These are phyloP conservation scores for Zygosaccharomyces rouxii DNA, from an alignment of 805 yeast genomes.

Conservation along the genomic window DNA sequence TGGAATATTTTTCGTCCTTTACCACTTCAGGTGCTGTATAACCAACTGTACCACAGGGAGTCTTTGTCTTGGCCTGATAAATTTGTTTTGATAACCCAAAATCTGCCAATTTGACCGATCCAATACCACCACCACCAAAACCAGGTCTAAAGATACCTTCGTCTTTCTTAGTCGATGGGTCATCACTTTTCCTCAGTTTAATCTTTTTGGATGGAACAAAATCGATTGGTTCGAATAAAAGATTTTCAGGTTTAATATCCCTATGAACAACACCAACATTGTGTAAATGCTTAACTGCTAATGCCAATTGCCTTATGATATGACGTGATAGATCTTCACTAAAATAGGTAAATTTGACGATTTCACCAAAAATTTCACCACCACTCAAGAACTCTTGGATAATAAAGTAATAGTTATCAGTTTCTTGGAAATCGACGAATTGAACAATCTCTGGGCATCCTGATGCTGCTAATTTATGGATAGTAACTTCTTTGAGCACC, in stretches of 20 bases:
- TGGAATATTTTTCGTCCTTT: slow-evolving; percentile 85
- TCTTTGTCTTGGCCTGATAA: slow-evolving; percentile 82
- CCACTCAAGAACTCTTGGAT: slow-evolving; percentile 72
- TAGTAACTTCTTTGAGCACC: slow-evolving; percentile 74
- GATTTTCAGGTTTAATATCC: slow-evolving; percentile 78
- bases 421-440: slow-evolving; percentile 63
- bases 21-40: slow-evolving; percentile 98
- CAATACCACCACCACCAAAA: slow-evolving; percentile 91
- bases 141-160: slow-evolving; percentile 82
- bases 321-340: slow-evolving; percentile 63
- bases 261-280: slow-evolving; percentile 77
- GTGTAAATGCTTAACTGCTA: slow-evolving; percentile 65
- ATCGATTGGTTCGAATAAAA: slow-evolving; percentile 59
- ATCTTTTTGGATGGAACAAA: slow-evolving; percentile 39
- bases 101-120: slow-evolving; percentile 85
- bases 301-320: slow-evolving; percentile 57
- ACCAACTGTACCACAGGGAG: slow-evolving; percentile 98
- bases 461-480: slow-evolving; percentile 59
- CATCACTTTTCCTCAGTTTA: slow-evolving; percentile 59
- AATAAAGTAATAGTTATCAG: slow-evolving; percentile 56
- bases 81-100: slow-evolving; percentile 92
- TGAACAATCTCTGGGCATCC: slow-evolving; percentile 50
- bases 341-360: slow-evolving; percentile 62
- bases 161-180: slow-evolving; percentile 62
- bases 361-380: slow-evolving; percentile 69